Conservation (phyloP, 1,284 basidiomycete genomes). For the Austroboletus novae-zelandiae region DNA sequence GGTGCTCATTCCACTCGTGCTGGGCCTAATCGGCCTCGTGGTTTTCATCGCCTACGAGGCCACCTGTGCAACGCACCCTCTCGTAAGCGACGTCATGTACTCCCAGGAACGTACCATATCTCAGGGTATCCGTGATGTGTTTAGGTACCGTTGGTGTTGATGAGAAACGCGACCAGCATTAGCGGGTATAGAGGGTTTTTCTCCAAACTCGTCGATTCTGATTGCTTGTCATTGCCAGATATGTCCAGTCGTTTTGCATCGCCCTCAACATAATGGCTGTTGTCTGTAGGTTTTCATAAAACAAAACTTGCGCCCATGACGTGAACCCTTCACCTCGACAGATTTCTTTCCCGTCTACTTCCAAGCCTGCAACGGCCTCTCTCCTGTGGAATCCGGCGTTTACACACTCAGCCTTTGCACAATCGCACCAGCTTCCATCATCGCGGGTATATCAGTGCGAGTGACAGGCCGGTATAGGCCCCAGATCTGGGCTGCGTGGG, state of each 20-base stretch:
- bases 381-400: slow-evolving; percentile 8
- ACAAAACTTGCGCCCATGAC: no score
- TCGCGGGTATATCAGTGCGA: slow-evolving; percentile 7
- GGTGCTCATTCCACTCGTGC: slow-evolving; percentile 11
- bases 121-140: no score
- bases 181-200: slow-evolving; percentile 8
- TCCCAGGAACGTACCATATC: no score
- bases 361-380: slow-evolving; percentile 12
- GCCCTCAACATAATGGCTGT: background rate
- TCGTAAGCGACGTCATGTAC: slow-evolving; percentile 3
- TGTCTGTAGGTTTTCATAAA: no score
- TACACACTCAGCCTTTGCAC: slow-evolving; percentile 1
- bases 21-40: slow-evolving; percentile 10
- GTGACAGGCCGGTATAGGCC: slow-evolving; percentile 3
- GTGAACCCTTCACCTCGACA: background rate
- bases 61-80: slow-evolving; percentile 9
- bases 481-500: slow-evolving; percentile 12
- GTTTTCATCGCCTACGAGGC: slow-evolving; percentile 13
- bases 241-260: slow-evolving; percentile 8
- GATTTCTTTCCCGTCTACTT: slow-evolving; percentile 13
- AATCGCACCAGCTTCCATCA: background rate
- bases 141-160: slow-evolving; percentile 13
- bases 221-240: background rate
- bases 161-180: slow-evolving; percentile 15
- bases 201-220: no score